A percentile compares a stretch with the other conserved stretches of the same genome.
phyloP scores from a whole-genome alignment of 306 rosid species.

The Canavalia gladiata region DNA sequence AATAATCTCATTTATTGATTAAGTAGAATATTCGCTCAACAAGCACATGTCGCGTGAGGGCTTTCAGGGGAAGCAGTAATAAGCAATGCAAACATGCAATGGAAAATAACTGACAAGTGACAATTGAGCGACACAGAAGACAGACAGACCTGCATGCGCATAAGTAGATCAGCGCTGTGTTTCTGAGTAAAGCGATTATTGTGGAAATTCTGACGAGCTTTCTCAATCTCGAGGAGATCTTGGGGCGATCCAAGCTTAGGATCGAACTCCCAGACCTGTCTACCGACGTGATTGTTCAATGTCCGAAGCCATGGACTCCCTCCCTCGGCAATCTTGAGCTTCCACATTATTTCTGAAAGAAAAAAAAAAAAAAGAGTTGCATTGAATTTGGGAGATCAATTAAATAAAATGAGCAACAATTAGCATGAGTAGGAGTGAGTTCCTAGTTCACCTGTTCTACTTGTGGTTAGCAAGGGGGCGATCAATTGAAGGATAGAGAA shows the following conservation, averaged over 20 bases:
- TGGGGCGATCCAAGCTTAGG: slow-evolving; percentile 62
- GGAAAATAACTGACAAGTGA: background rate
- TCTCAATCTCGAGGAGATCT: slow-evolving; percentile 60
- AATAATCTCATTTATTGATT: background rate
- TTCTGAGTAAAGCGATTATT: slow-evolving; percentile 63
- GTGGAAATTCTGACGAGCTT: slow-evolving; percentile 59
- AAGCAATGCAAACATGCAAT: background rate
- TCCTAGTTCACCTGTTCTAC: too few species aligned
- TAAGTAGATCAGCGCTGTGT: slow-evolving; percentile 83
- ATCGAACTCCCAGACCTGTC: slow-evolving; percentile 92
- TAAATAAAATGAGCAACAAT: too few species aligned
- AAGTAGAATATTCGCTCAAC: background rate
- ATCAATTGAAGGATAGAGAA: background rate
- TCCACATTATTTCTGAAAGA: slow-evolving; percentile 69
- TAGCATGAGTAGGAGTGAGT: too few species aligned
- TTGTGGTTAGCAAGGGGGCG: background rate
- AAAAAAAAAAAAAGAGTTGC: background rate
- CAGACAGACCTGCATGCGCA: slow-evolving; percentile 80
- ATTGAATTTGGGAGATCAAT: background rate
- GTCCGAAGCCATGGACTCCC: slow-evolving; percentile 77
- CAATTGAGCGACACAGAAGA: background rate
- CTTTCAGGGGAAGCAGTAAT: background rate
- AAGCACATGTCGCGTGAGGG: background rate
- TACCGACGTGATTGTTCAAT: slow-evolving; percentile 70
- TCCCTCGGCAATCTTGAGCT: slow-evolving; percentile 82